phyloP scores from a whole-genome alignment of 2,329 filamentous ascomycete species.

The Claviceps cyperi region DNA sequence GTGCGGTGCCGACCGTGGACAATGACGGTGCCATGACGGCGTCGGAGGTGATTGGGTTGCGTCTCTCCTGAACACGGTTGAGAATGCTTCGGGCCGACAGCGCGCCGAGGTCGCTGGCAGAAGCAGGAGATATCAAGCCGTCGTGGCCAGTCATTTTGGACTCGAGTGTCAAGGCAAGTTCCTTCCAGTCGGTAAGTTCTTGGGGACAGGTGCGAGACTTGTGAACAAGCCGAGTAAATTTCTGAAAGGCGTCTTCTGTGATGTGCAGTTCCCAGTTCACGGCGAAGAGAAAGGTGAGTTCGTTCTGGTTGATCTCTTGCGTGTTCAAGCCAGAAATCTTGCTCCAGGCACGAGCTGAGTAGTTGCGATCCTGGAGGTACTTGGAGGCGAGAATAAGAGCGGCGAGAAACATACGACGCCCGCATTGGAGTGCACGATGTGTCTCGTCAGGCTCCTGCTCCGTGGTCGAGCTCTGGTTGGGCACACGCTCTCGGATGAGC shows the following conservation, averaged over 20 bases:
- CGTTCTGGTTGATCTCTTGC: conserved; percentile 90
- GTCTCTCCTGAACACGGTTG: conserved; percentile 26
- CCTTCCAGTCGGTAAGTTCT: conserved; percentile 42
- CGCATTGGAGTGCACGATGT: conserved; percentile 78
- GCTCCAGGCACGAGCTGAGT: conserved; percentile 94
- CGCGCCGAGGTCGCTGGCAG: conserved; percentile 21
- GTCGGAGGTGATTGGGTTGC: conserved; percentile 20
- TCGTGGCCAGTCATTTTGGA: conserved; percentile 45
- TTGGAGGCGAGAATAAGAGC: conserved; percentile 93
- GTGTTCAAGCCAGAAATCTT: conserved; percentile 96
- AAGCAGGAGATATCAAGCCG: conserved; percentile 27
- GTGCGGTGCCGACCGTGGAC: conserved; percentile 25
- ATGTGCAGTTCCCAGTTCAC: conserved; percentile 95
- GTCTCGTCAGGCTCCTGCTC: conserved; percentile 59
- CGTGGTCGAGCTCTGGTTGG: conserved; percentile 70
- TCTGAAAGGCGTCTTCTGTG: conserved; percentile 72
- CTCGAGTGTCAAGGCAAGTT: conserved; percentile 40
- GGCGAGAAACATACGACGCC: conserved; percentile 91
- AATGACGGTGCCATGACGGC: conserved; percentile 25
- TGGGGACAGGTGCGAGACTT: conserved; percentile 26
- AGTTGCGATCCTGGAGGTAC: conserved; percentile 95
- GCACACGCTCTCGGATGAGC: conserved; percentile 81
- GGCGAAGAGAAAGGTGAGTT: conserved; percentile 77
- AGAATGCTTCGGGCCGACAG: conserved; percentile 29
- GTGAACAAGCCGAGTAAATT: conserved; percentile 86